A percentile compares a stretch with the other conserved stretches of the same genome.
Conservation (phyloP, 768 basidiomycete genomes). For the Mycena maculata region DNA sequence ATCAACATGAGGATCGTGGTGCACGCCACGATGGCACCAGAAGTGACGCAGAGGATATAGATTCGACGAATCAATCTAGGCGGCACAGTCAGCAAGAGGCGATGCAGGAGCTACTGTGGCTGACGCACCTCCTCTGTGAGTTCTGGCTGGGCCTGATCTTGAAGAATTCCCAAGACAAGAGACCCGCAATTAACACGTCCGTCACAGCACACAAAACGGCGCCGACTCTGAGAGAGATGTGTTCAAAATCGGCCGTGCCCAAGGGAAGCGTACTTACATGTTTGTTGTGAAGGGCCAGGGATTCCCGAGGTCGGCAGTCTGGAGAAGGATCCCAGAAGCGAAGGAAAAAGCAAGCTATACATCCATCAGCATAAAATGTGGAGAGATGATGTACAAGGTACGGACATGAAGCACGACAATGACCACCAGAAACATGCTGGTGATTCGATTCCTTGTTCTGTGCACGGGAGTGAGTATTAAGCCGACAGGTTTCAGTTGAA, state of each 20-base stretch:
- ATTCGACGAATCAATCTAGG: conserved; percentile 23
- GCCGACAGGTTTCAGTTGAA: too few species aligned
- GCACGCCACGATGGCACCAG: conserved; percentile 30
- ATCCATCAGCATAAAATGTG: neutral
- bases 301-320: neutral
- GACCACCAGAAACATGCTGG: conserved; percentile 14
- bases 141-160: conserved; percentile 4
- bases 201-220: conserved; percentile 21
- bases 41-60: conserved; percentile 25
- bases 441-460: conserved; percentile 25
- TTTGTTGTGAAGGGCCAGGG: neutral
- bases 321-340: conserved; percentile 17
- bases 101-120: neutral
- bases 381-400: neutral
- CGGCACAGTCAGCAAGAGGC: neutral
- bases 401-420: conserved; percentile 26
- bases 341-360: conserved; percentile 22
- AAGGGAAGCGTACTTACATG: neutral
- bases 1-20: conserved; percentile 30
- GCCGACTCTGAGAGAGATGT: conserved; percentile 12
- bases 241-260: neutral
- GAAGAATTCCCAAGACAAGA: conserved; percentile 25
- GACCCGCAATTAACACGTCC: conserved; percentile 27
- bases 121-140: neutral
- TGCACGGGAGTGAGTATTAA: neutral